These are phyloP conservation scores for Leishmania aethiopica DNA, from an alignment of 208 protist genomes.

Conservation along the genomic window DNA sequence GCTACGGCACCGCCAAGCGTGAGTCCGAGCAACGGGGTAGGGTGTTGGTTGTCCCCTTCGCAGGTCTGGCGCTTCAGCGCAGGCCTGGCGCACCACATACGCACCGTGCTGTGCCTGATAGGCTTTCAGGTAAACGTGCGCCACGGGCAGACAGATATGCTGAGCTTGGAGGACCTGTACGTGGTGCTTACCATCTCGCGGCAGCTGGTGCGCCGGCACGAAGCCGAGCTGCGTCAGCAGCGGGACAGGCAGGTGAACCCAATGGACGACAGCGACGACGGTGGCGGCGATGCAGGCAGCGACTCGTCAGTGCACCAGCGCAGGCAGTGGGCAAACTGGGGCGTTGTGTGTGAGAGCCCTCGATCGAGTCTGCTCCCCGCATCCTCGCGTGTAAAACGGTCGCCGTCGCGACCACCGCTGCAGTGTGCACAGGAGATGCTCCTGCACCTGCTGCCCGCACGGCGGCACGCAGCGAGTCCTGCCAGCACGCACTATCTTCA, in stretches of 20 bases:
- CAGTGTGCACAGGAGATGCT: not conserved
- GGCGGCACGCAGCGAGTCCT: slow-evolving; percentile 26
- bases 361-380: not conserved
- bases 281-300: not conserved
- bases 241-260: slow-evolving; percentile 1
- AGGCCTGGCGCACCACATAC: slow-evolving; percentile 41
- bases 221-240: not conserved
- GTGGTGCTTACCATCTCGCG: slow-evolving; percentile 58
- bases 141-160: slow-evolving; percentile 34
- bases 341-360: not conserved
- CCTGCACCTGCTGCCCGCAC: slow-evolving; percentile 9
- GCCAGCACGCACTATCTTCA: slow-evolving; percentile 2
- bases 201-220: slow-evolving; percentile 21
- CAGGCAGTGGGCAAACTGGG: not conserved
- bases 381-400: not conserved
- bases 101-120: slow-evolving; percentile 52
- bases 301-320: not conserved
- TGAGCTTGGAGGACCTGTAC: slow-evolving; percentile 70
- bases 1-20: not conserved
- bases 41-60: slow-evolving; percentile 62
- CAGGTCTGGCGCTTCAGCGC: slow-evolving; percentile 57
- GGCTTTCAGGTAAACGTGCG: slow-evolving; percentile 59
- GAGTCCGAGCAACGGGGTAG: slow-evolving; percentile 8
- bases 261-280: not conserved
- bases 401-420: not conserved